Evolutionary conservation across 2,329 filamentous ascomycete genomes (phyloP), one percentile per base, ranked within the genome.

Genomic region (Cercospora janseana): DNA sequence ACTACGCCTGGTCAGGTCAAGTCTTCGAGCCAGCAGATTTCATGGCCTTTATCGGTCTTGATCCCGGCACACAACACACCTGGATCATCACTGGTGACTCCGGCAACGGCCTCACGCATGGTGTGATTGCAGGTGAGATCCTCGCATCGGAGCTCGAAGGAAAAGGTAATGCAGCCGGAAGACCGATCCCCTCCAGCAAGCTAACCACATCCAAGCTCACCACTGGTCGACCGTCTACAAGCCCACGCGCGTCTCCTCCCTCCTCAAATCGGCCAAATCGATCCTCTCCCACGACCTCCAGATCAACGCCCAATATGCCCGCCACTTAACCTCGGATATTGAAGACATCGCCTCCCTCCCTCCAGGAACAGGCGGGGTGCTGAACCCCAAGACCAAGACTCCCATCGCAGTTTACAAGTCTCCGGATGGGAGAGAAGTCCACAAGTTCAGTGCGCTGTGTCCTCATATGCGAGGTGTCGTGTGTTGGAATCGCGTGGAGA

Each of bases 1-100:
- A 81, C 52, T 82, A 80, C 66, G 69, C 69, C 15, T 82, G 79
- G 79, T 79, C 75, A 26, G 79, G 79, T 0, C 79, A 82, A 63
- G 70, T 82, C 34, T 75, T 76, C 56, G 78, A 82, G 53, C 77
- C 78, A 0, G 70, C 75, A 8, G 79, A 82, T 56, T 73, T 71
- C 60, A 71, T 81, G 69, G 78, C 72, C 0, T 81, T 76, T 52
- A 79, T 81, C 41, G 79, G 79, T 21, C 73, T 72, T 55, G 80
- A 81, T 58, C 75, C 77, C 45, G 77, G 76, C 9, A 69, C 64
- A 9, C 71, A 76, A 28, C 73, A 75, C 59, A 73, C 75, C 2
- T 82, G 75, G 53, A 71, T 82, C 31, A 67, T 79, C 5, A 82
- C 78, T 0, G 79, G 79, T 1, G 79, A 82, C 58, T 79, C 74